Evolutionary conservation across 148 eudicot genomes (phyloP), one percentile per base, ranked within the genome.

Genomic region (Diospyros kaki): DNA sequence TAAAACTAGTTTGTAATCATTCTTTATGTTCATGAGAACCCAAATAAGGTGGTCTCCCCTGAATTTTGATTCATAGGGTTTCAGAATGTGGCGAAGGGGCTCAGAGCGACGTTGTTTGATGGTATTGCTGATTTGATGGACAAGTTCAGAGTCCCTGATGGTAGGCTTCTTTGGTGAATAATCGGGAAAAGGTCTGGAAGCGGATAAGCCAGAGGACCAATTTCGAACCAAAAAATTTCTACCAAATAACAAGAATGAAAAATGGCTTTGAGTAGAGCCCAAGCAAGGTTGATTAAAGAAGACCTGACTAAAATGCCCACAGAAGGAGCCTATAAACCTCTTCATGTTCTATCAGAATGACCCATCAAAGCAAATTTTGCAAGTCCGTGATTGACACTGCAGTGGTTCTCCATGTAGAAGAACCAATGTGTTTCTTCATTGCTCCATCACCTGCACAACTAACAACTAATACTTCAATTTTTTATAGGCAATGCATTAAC

Each of bases 21-120:
- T 79, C 77, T 80, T 92, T 78, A 92, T 86, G 60, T 86, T 81
- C 90, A 92, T 87, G 41, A 92, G 78, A 80, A 89, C 86, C 98
- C 98, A 92, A 78, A 90, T 87, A 63, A 94, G 81, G 68, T 94
- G 92, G 73, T 89, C 89, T 60, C 83, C 73, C 73, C 77, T 82
- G 66, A 90, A 84, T 63, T 84, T 86, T 58, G 87, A 80, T 76
- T 94, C 93, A 48, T 89, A 90, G 5, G 92, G 88, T 82, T 79
- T 89, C 63, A 94, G 71, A 75, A 86, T 78, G 58, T 79, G 87
- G 60, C 77, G 74, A 46, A 94, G 73, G 67, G 88, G 81, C 85
- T 94, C 96, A 69, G 48, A 73, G 1, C 79, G 87, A 4, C 91
- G 90, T 73, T 85, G 96, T 77, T 87, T 94, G 73, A 94, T 74